These are phyloP conservation scores for Cunninghamia lanceolata DNA, from an alignment of 75 land plant species.

Conservation along the genomic window DNA sequence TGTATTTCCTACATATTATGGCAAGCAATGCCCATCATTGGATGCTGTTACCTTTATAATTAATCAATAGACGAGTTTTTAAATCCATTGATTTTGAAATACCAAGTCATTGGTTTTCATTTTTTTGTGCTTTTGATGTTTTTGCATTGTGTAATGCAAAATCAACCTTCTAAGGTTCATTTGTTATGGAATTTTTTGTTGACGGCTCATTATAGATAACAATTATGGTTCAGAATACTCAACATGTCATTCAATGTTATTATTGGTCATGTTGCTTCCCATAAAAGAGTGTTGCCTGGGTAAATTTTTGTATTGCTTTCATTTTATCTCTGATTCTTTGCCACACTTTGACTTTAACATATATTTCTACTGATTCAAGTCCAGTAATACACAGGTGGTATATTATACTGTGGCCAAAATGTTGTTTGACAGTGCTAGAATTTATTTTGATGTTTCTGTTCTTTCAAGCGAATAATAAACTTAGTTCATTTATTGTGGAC, in stretches of 20 bases:
- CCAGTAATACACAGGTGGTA: not conserved
- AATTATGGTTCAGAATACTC: not conserved
- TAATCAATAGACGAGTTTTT: not conserved
- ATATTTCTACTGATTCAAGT: not conserved
- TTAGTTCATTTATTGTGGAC: not conserved
- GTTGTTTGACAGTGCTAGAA: not conserved
- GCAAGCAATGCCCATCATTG: not conserved
- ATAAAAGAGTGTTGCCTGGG: not conserved
- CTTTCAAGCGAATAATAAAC: not conserved
- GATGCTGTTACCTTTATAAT: not conserved
- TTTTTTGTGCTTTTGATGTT: not conserved
- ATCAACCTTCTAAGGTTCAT: not conserved
- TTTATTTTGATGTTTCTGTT: not conserved
- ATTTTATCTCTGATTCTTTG: not conserved
- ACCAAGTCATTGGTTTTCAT: not conserved
- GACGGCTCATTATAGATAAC: not conserved
- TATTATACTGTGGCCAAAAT: not conserved
- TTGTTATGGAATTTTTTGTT: not conserved
- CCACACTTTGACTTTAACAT: not conserved
- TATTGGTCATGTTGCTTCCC: not conserved
- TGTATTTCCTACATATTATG: not conserved
- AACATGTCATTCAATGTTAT: not conserved
- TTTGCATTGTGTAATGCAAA: not conserved
- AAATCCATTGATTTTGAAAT: not conserved
- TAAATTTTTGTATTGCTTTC: not conserved